These are phyloP conservation scores for Scedosporium aurantiacum DNA, from an alignment of 2,329 filamentous ascomycete species.

Conservation along the genomic window DNA sequence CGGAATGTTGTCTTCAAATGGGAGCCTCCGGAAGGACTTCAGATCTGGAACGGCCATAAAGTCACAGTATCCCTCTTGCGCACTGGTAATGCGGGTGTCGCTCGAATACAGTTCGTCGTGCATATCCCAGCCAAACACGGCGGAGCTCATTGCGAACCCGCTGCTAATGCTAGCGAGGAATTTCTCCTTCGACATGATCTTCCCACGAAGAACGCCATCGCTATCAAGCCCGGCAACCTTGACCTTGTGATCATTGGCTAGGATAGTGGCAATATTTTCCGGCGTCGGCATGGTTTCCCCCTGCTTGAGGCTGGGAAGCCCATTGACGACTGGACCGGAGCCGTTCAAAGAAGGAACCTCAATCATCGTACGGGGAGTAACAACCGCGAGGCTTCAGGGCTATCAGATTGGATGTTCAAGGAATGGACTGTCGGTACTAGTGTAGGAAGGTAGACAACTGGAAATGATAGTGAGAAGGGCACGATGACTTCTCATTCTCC, in stretches of 20 bases:
- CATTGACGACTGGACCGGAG: too few species aligned
- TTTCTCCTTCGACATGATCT: constrained; percentile 86
- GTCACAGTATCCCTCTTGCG: constrained; percentile 81
- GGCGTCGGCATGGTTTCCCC: too few species aligned
- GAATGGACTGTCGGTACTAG: too few species aligned
- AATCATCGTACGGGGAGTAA: too few species aligned
- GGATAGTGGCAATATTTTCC: too few species aligned
- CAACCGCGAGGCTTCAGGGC: too few species aligned
- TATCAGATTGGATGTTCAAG: too few species aligned
- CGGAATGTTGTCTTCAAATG: constrained; percentile 79
- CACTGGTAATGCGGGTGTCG: constrained; percentile 79
- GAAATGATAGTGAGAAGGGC: too few species aligned
- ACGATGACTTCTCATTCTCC: too few species aligned
- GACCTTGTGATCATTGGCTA: constrained; percentile 38
- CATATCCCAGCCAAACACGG: constrained; percentile 96
- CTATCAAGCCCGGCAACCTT: constrained; percentile 84
- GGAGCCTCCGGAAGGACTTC: constrained; percentile 67
- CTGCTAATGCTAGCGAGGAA: constrained; percentile 68
- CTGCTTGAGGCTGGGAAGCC: too few species aligned
- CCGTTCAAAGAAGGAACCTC: too few species aligned
- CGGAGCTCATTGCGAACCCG: constrained; percentile 89
- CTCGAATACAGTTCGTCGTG: constrained; percentile 82
- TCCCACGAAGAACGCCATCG: constrained; percentile 78
- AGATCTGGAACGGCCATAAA: constrained; percentile 74
- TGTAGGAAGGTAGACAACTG: too few species aligned